These are phyloP conservation scores for Aspergillus versicolor DNA, from an alignment of 2,329 filamentous ascomycete genomes.

Conservation along the genomic window DNA sequence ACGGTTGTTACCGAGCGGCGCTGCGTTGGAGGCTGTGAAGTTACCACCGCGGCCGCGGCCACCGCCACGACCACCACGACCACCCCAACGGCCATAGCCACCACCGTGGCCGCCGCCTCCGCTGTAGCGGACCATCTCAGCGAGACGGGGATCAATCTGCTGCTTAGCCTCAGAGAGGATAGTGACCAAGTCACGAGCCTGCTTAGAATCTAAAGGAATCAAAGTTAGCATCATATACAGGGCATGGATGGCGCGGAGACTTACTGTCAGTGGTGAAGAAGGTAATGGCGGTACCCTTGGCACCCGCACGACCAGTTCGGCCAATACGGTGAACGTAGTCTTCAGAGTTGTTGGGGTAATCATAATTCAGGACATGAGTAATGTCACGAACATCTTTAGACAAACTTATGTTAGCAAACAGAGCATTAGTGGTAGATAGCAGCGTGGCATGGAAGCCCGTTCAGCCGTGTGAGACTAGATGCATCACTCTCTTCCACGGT, in stretches of 20 bases:
- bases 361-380: constrained; percentile 99
- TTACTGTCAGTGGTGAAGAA: constrained; percentile 99
- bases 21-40: constrained; percentile 59
- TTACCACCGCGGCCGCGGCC: constrained; percentile 52
- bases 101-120: constrained; percentile 77
- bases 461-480: constrained; percentile 61
- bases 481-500: constrained; percentile 60
- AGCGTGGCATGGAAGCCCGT: constrained; percentile 51
- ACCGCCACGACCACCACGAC: constrained; percentile 68
- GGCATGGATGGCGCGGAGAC: constrained; percentile 43
- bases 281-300: constrained; percentile 93
- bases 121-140: constrained; percentile 92
- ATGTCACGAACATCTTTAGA: constrained; percentile 99
- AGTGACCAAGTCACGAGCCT: constrained; percentile 92
- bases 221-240: constrained; percentile 11
- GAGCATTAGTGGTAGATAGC: constrained; percentile 48
- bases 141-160: constrained; percentile 91
- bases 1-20: constrained; percentile 56
- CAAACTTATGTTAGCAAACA: constrained; percentile 72
- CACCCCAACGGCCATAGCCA: constrained; percentile 55
- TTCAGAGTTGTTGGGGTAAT: constrained; percentile 91
- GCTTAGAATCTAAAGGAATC: constrained; percentile 69
- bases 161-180: constrained; percentile 97
- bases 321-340: constrained; percentile 70
- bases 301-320: constrained; percentile 72